Evolutionary conservation across 495 filamentous ascomycete species (phyloP), one percentile per base, ranked within the genome.

Genomic region (Neurospora discreta): DNA sequence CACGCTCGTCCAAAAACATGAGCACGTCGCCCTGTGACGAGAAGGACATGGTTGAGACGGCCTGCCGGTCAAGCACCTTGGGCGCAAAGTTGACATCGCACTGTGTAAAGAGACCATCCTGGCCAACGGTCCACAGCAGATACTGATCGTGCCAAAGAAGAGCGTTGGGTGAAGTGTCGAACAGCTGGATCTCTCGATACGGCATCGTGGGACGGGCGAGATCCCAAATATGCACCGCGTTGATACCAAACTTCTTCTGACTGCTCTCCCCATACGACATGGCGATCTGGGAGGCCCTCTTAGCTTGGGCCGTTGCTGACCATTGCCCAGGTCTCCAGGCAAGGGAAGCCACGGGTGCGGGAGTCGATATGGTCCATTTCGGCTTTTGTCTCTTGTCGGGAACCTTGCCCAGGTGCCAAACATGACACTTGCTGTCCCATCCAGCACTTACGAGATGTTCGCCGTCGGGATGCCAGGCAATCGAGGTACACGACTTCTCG

Each of bases 391-490:
- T 87, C 77, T 92, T 90, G 74, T 93, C 90, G 38, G 89, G 88
- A 38, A 87, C 88, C n/a, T 87, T 85, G 11, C 91, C 91, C 76
- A 98, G 87, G 79, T 98, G 93, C 96, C 96, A 99, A 40, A 98
- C 89, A 77, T 94, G 90, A 75, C 97, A 91, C 69, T 89, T 91
- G 73, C 89, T 89, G 78, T 99, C 95, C 33, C 87, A 85, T 43
- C 94, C 91, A 33, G 91, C 93, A 77, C 93, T 97, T 43, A 91
- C 89, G 18, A 97, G 84, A 79, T 98, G 92, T 72, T 92, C 92
- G 39, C 95, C 95, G 79, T 98, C 95, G 1, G 93, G 93, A 78
- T 99, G 95, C 95, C 96, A 99, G 74, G 97, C 93, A 68, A 99
- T 89, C 5, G 92, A 86, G 71, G 88, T 90, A 76, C 92, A 97